Evolutionary conservation across 1,284 basidiomycete genomes (phyloP).

Genomic region (Rhodotorula sp.): DNA sequence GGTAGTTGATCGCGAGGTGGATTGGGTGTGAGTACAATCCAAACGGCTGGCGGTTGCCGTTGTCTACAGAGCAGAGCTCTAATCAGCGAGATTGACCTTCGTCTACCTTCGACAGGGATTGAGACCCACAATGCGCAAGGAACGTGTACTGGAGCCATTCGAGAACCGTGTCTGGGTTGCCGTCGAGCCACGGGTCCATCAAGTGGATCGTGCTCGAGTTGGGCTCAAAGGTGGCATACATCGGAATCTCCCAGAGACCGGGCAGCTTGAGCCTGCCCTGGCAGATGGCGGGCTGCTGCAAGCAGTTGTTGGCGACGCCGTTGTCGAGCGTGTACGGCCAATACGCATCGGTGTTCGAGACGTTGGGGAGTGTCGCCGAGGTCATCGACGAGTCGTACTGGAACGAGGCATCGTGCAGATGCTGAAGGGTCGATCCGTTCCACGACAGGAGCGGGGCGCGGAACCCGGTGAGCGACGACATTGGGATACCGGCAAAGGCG

Average conservation of each 20-base stretch:
- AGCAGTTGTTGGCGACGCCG: constrained; percentile 70
- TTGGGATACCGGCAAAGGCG: constrained; percentile 70
- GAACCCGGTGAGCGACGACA: constrained; percentile 68
- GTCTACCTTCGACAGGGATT: background rate
- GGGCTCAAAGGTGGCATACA: constrained; percentile 50
- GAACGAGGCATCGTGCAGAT: constrained; percentile 32
- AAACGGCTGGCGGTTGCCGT: constrained; percentile 71
- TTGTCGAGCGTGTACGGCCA: constrained; percentile 53
- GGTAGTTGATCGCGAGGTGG: constrained; percentile 61
- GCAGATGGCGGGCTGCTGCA: constrained; percentile 60
- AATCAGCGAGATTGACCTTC: background rate
- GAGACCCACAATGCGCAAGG: constrained; percentile 58
- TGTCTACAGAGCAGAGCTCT: constrained; percentile 47
- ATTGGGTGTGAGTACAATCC: constrained; percentile 71
- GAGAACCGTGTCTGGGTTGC: constrained; percentile 60
- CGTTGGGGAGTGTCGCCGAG: constrained; percentile 66
- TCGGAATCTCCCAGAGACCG: constrained; percentile 76
- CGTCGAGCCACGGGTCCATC: constrained; percentile 68
- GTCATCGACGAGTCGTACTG: constrained; percentile 67
- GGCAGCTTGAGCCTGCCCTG: constrained; percentile 69
- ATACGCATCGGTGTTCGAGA: constrained; percentile 64
- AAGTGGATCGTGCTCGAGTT: constrained; percentile 26
- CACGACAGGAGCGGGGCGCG: constrained; percentile 75
- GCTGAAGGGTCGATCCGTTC: constrained; percentile 48
- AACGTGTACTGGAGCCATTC: constrained; percentile 74